These are phyloP conservation scores for Leishmania tarentolae DNA, from an alignment of 208 protist species.

Conservation along the genomic window DNA sequence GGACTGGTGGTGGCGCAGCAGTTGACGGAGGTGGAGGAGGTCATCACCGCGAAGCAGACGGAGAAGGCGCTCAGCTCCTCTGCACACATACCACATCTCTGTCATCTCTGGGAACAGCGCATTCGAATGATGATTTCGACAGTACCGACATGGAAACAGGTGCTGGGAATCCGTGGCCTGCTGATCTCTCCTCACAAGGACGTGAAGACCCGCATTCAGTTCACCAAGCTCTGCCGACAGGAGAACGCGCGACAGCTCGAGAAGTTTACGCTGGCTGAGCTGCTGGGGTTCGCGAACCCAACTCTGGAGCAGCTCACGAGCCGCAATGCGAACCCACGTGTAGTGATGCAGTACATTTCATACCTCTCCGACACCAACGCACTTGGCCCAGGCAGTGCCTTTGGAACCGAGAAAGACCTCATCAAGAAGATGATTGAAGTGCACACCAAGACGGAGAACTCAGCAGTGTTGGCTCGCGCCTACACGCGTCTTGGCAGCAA, in stretches of 20 bases:
- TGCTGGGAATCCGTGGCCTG: slow-evolving; percentile 94
- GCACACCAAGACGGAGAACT: slow-evolving; percentile 77
- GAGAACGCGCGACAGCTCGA: slow-evolving; percentile 75
- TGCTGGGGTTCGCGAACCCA: slow-evolving; percentile 66
- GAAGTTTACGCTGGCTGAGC: slow-evolving; percentile 75
- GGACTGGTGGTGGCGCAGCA: slow-evolving; percentile 96
- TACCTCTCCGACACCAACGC: slow-evolving; percentile 71
- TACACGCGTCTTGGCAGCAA: slow-evolving; percentile 80
- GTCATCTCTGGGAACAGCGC: slow-evolving; percentile 90
- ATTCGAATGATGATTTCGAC: slow-evolving; percentile 92
- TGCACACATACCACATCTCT: slow-evolving; percentile 81
- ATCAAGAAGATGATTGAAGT: slow-evolving; percentile 87
- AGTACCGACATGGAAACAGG: slow-evolving; percentile 96
- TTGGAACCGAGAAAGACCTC: slow-evolving; percentile 75
- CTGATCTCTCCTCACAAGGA: slow-evolving; percentile 93
- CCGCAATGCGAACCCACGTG: slow-evolving; percentile 68
- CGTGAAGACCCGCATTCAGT: slow-evolving; percentile 96
- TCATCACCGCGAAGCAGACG: slow-evolving; percentile 88
- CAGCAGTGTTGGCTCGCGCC: slow-evolving; percentile 56
- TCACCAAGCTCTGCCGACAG: slow-evolving; percentile 94
- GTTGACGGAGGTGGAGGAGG: slow-evolving; percentile 98
- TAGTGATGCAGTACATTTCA: slow-evolving; percentile 87
- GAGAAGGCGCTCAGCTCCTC: slow-evolving; percentile 54
- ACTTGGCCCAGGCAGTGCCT: slow-evolving; percentile 54
- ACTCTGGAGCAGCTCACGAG: slow-evolving; percentile 76